Evolutionary conservation across 139 green algal genomes (phyloP), one percentile per base, ranked within the genome.

Genomic region (Diplosphaera chodatii): DNA sequence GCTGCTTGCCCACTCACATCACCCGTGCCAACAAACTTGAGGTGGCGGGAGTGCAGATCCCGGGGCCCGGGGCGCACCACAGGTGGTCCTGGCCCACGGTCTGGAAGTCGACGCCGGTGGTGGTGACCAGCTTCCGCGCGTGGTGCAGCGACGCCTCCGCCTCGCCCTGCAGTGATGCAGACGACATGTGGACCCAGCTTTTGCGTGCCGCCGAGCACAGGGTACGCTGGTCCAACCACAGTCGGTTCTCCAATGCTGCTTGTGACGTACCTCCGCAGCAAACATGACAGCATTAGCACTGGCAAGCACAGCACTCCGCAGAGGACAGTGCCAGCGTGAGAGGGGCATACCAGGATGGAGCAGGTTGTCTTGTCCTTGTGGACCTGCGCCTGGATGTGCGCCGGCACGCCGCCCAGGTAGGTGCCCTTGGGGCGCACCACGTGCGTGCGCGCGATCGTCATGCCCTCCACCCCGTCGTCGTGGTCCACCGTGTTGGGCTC

Each of bases 341-440:
- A n/a, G n/a, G 3, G 48, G 10, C 48, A 18, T 18, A 59, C 48
- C 48, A 59, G 13, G 48, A 33, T 65, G 68, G 41, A 77, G 69
- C 63, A 87, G 69, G 31, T 85, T 10, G 48, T 84, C 81, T 94
- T 94, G 80, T 94, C 86, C 77, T 96, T 95, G 13, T 80, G 82
- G 34, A 95, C 67, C 74, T 94, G 88, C 21, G 66, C 69, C 68
- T 73, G 86, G 31, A 69, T 69, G 29, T 76, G 55, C 16, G 73
- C 41, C 41, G 82, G 81, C 21, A 78, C 72, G 66, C 83, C 83
- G 56, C 77, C 83, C 33, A 86, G 67, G 62, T 79, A 83, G 8
- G 48, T 59, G 48, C 16, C 13, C 48, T 59, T 32, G 31, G 67
- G 74, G 25, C 84, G 73, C 74, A 94, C 59, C 37, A 89, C 70